A percentile compares a stretch with the other conserved stretches of the same genome.
These are phyloP conservation scores for Coleophoma crateriformis DNA, from an alignment of 2,329 filamentous ascomycete species.

Conservation along the genomic window DNA sequence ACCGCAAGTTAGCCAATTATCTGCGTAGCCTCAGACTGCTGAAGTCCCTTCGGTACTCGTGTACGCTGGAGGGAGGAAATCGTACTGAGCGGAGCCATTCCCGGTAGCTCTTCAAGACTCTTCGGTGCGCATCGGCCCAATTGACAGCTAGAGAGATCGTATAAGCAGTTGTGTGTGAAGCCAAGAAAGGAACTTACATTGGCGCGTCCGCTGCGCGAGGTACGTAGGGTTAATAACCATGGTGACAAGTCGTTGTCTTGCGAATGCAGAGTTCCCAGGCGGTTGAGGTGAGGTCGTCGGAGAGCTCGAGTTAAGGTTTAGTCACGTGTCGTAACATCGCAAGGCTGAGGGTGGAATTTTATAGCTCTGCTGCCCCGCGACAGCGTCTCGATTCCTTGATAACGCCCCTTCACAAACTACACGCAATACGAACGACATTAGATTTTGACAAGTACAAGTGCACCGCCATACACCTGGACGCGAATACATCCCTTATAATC, in stretches of 20 bases:
- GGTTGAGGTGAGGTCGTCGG: too few species aligned
- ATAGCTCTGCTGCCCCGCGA: slow-evolving; percentile 6
- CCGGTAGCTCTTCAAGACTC: slow-evolving; percentile 85
- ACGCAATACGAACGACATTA: slow-evolving; percentile 11
- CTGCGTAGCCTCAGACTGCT: too few species aligned
- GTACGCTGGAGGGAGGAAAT: neutral
- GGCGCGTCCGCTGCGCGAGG: slow-evolving; percentile 75
- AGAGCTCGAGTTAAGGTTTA: too few species aligned
- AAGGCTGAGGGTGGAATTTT: neutral
- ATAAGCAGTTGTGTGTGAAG: slow-evolving; percentile 37
- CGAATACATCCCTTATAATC: too few species aligned
- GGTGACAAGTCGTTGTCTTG: slow-evolving; percentile 34
- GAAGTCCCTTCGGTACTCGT: too few species aligned
- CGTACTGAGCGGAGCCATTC: slow-evolving; percentile 95
- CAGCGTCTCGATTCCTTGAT: neutral
- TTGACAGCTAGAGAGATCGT: slow-evolving; percentile 60
- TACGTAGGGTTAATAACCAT: slow-evolving; percentile 93
- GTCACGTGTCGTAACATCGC: neutral
- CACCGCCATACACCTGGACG: too few species aligned
- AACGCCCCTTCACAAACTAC: too few species aligned
- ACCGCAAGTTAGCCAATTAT: too few species aligned
- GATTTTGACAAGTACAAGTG: neutral
- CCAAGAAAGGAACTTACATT: slow-evolving; percentile 52
- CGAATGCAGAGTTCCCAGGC: too few species aligned
- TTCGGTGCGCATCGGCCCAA: slow-evolving; percentile 81